phyloP scores from a whole-genome alignment of 2,329 filamentous ascomycete species.

The Colletotrichum sp. region DNA sequence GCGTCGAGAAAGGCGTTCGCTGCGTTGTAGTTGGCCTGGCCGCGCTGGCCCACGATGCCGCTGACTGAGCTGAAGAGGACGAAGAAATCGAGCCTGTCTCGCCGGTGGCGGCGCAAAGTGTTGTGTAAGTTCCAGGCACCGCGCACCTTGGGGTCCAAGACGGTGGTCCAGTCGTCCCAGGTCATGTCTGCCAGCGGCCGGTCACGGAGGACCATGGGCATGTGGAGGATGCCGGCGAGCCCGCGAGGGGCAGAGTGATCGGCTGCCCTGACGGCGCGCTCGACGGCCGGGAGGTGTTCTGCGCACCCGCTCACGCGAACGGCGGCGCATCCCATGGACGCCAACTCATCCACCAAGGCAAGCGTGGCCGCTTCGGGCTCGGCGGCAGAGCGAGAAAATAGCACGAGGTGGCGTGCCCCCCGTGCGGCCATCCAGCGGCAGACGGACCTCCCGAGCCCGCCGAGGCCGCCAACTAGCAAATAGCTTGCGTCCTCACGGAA shows the following conservation, averaged over 20 bases:
- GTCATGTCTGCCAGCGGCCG: not conserved
- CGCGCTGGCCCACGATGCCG: constrained; percentile 30
- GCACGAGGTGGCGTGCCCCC: constrained; percentile 51
- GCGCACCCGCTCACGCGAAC: constrained; percentile 29
- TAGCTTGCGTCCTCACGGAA: constrained; percentile 55
- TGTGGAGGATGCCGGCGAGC: constrained; percentile 38
- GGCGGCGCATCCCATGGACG: not conserved
- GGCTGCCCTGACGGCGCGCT: constrained; percentile 9
- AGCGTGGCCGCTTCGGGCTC: not conserved
- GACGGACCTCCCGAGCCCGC: constrained; percentile 55
- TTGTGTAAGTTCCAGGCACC: not conserved
- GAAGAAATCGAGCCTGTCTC: constrained; percentile 38
- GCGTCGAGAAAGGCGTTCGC: constrained; percentile 37
- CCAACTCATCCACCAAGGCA: constrained; percentile 21
- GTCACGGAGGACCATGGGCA: constrained; percentile 34
- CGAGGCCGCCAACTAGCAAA: constrained; percentile 54
- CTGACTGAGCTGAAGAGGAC: constrained; percentile 36
- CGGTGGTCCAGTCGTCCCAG: not conserved
- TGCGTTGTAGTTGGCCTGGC: constrained; percentile 39
- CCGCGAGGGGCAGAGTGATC: constrained; percentile 23
- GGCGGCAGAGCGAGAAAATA: constrained; percentile 50
- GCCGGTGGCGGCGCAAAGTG: not conserved
- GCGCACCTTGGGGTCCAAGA: not conserved
- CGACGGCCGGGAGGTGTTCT: constrained; percentile 23
- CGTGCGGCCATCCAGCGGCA: constrained; percentile 51